A percentile compares a stretch with the other conserved stretches of the same genome.
Evolutionary conservation across 2,329 filamentous ascomycete genomes (phyloP).

Genomic region (Fusarium domesticum): DNA sequence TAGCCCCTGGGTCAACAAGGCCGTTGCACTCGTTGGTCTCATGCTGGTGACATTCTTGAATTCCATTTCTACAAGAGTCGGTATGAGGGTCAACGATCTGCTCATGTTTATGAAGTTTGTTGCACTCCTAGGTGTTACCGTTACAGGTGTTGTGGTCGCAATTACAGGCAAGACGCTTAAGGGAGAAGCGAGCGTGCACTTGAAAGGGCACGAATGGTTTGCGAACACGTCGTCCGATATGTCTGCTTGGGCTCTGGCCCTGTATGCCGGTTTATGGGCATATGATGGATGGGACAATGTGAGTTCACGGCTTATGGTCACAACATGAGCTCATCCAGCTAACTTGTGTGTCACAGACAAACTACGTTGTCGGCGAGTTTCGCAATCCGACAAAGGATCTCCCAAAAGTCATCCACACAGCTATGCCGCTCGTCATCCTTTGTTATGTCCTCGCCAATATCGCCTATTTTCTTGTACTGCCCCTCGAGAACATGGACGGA

Average conservation of each 20-base stretch:
- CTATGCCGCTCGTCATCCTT: slow-evolving; percentile 89
- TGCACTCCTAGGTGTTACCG: slow-evolving; percentile 78
- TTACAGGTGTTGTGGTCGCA: slow-evolving; percentile 87
- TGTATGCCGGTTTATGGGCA: slow-evolving; percentile 96
- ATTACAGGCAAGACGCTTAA: slow-evolving; percentile 77
- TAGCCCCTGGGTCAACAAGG: slow-evolving; percentile 87
- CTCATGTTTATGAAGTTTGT: slow-evolving; percentile 98
- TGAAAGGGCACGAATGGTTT: slow-evolving; percentile 88
- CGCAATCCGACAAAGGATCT: slow-evolving; percentile 86
- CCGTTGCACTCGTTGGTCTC: slow-evolving; percentile 74
- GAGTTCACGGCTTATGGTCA: slow-evolving; percentile 36
- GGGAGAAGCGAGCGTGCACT: slow-evolving; percentile 73
- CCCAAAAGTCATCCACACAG: slow-evolving; percentile 91
- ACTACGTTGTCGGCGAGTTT: slow-evolving; percentile 97
- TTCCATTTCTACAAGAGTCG: slow-evolving; percentile 84
- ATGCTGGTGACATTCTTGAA: slow-evolving; percentile 79
- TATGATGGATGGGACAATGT: slow-evolving; percentile 99
- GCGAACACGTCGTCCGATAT: slow-evolving; percentile 75
- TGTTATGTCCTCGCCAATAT: slow-evolving; percentile 89
- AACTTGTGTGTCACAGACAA: slow-evolving; percentile 60
- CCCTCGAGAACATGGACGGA: slow-evolving; percentile 72
- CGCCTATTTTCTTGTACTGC: slow-evolving; percentile 91
- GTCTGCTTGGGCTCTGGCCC: slow-evolving; percentile 85
- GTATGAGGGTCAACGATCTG: slow-evolving; percentile 81
- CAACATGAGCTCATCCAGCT: background rate